Percentiles rank a stretch among this genome's conserved stretches.
Conservation (phyloP, 495 filamentous ascomycete species). For the Aspergillus affinis region DNA sequence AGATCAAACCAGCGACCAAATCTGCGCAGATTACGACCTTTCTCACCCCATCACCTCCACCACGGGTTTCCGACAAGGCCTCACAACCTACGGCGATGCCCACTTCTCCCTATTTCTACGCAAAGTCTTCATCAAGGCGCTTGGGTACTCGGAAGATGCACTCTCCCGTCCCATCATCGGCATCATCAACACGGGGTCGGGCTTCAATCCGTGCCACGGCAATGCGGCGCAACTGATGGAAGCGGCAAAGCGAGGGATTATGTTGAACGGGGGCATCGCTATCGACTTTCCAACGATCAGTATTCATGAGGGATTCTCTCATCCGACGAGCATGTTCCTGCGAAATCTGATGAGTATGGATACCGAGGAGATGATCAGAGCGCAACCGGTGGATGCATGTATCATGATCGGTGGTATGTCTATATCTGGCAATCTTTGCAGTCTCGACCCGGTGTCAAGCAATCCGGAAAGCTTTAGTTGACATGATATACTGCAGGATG, state of each 20-base stretch:
- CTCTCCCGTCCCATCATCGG: slow-evolving; percentile 64
- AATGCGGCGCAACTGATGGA: slow-evolving; percentile 68
- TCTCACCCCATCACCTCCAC: slow-evolving; percentile 44
- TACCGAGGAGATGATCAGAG: slow-evolving; percentile 68
- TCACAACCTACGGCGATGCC: slow-evolving; percentile 66
- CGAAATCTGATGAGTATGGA: slow-evolving; percentile 72
- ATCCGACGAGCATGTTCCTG: slow-evolving; percentile 68
- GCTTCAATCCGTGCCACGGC: slow-evolving; percentile 68
- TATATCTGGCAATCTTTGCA: slow-evolving; percentile 13
- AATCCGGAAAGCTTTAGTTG: slow-evolving; percentile 9
- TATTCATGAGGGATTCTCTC: slow-evolving; percentile 60
- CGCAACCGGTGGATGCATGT: slow-evolving; percentile 63
- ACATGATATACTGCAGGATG: slow-evolving; percentile 44
- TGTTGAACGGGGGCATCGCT: slow-evolving; percentile 58
- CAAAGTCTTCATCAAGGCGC: slow-evolving; percentile 69
- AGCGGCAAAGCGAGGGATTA: slow-evolving; percentile 61
- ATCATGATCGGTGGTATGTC: slow-evolving; percentile 60
- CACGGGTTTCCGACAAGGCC: slow-evolving; percentile 55
- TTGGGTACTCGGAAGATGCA: slow-evolving; percentile 66
- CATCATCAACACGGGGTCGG: slow-evolving; percentile 64
- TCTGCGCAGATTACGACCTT: slow-evolving; percentile 52
- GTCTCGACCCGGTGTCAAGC: slow-evolving; percentile 6
- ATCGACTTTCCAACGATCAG: slow-evolving; percentile 69
- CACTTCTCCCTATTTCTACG: slow-evolving; percentile 70
- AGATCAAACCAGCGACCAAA: not conserved